phyloP scores from a whole-genome alignment of 306 rosid genomes.

The Fagus crenata region DNA sequence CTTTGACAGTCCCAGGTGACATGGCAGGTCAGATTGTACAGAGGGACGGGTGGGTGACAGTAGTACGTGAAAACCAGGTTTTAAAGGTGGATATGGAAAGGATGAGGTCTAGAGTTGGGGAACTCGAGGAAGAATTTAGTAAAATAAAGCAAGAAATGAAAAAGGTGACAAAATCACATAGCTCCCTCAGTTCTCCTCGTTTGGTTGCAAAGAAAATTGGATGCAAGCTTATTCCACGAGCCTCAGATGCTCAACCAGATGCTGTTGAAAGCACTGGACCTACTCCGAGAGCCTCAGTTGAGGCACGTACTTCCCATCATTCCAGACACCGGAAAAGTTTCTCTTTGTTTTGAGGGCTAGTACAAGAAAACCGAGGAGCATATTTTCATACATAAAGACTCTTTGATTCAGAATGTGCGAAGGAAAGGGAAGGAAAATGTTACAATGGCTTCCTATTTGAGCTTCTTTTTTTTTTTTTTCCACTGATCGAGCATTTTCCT shows the following conservation, averaged over 20 bases:
- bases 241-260: constrained; percentile 74
- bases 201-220: constrained; percentile 58
- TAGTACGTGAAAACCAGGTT: constrained; percentile 81
- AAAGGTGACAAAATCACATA: constrained; percentile 63
- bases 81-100: constrained; percentile 81
- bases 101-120: constrained; percentile 84
- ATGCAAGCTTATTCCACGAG: constrained; percentile 69
- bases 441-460: constrained; percentile 15
- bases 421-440: constrained; percentile 60
- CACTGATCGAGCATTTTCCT: constrained; percentile 45
- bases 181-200: constrained; percentile 66
- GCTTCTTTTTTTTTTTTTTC: constrained; percentile 13
- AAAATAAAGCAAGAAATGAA: constrained; percentile 91
- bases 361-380: constrained; percentile 25
- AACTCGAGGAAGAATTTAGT: constrained; percentile 77
- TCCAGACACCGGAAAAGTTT: constrained; percentile 61
- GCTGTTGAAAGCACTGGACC: constrained; percentile 46
- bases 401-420: constrained; percentile 47
- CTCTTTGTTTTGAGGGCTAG: constrained; percentile 48
- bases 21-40: constrained; percentile 61
- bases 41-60: constrained; percentile 89
- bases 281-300: constrained; percentile 63
- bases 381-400: constrained; percentile 32
- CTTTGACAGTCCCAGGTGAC: constrained; percentile 30
- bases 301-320: constrained; percentile 48